Conservation (phyloP, 305 asterid genomes). For the Ilex paraguariensis region DNA sequence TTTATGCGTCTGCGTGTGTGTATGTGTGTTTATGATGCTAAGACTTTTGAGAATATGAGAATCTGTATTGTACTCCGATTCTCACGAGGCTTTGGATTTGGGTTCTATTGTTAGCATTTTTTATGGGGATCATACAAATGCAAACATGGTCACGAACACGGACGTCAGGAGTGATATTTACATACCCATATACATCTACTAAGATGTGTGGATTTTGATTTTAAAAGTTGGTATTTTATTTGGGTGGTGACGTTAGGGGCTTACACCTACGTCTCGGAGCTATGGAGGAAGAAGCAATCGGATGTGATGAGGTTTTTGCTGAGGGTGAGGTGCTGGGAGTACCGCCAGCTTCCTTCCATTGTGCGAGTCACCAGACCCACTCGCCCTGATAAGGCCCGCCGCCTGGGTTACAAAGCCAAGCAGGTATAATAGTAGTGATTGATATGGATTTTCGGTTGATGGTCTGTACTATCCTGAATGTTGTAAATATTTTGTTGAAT, state of each 20-base stretch:
- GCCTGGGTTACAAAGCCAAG: slow-evolving; percentile 29
- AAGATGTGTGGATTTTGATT: too few species aligned
- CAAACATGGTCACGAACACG: too few species aligned
- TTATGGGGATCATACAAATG: too few species aligned
- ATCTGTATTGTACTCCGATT: too few species aligned
- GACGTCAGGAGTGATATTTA: too few species aligned
- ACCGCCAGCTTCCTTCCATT: slow-evolving; percentile 30
- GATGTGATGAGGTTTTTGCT: slow-evolving; percentile 26
- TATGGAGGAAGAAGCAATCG: slow-evolving; percentile 29
- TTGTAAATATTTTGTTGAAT: background rate
- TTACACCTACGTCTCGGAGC: slow-evolving; percentile 22
- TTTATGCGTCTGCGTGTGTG: too few species aligned
- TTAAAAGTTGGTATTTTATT: background rate
- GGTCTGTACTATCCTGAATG: background rate
- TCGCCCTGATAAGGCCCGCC: slow-evolving; percentile 26
- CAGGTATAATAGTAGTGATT: slow-evolving; percentile 8
- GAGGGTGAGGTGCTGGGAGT: slow-evolving; percentile 26
- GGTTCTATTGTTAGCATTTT: too few species aligned
- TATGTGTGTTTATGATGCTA: too few species aligned
- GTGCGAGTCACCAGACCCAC: slow-evolving; percentile 26
- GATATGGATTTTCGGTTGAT: background rate
- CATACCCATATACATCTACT: too few species aligned
- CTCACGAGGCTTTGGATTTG: too few species aligned
- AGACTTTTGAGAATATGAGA: too few species aligned
- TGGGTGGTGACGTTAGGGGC: slow-evolving; percentile 17